phyloP scores from a whole-genome alignment of 257 asterid species.

The Ilex asprella region DNA sequence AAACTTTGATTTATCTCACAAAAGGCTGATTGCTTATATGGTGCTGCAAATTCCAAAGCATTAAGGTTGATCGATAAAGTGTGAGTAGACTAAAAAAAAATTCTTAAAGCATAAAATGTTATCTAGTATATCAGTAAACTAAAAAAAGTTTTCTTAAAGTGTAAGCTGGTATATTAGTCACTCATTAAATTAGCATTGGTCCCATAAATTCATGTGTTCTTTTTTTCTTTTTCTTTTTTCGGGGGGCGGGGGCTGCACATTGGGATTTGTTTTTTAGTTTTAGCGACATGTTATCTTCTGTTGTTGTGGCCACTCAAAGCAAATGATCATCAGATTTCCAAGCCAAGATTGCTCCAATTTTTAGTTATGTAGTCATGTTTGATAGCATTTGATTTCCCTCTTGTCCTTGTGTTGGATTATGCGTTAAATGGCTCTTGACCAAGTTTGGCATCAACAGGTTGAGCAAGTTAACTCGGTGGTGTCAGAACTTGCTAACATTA shows the following conservation, averaged over 20 bases:
- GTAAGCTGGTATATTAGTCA: too few relatives aligned
- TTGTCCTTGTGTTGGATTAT: not conserved
- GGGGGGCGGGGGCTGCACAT: too few relatives aligned
- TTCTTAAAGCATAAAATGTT: not conserved
- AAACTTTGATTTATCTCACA: not conserved
- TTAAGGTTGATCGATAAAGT: too few relatives aligned
- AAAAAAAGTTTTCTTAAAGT: too few relatives aligned
- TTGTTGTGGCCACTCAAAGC: too few relatives aligned
- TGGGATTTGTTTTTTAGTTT: too few relatives aligned
- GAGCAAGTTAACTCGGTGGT: conserved; percentile 46
- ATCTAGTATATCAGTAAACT: not conserved
- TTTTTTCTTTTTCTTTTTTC: too few relatives aligned
- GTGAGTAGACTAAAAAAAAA: not conserved
- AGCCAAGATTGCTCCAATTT: not conserved
- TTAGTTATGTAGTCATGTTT: not conserved
- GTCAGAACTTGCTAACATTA: conserved; percentile 48
- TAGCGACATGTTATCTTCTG: too few relatives aligned
- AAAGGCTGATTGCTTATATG: not conserved
- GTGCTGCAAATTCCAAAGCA: too few relatives aligned
- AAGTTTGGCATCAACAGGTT: conserved; percentile 34
- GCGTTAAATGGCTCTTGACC: not conserved
- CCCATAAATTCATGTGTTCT: too few relatives aligned
- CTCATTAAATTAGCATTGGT: too few relatives aligned
- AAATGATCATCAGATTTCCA: not conserved
- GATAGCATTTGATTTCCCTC: not conserved